Conservation (phyloP, 108 stramenopile species). For the Nannochloropsis gaditana region DNA sequence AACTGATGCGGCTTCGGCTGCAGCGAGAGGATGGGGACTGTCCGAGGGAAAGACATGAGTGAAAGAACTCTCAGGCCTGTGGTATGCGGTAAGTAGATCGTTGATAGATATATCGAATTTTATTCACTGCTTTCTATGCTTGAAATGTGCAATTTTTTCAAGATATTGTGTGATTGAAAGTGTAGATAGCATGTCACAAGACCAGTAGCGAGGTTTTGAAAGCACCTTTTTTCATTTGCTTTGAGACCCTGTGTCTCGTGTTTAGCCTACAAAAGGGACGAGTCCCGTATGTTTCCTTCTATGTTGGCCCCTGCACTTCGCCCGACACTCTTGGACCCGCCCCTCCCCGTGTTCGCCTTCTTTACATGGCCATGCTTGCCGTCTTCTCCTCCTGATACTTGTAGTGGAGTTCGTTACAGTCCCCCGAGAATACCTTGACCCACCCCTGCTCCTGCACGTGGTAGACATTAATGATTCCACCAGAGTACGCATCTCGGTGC, state of each 20-base stretch:
- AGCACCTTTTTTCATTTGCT: too few species aligned
- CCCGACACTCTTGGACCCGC: neutral
- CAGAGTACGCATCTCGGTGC: slow-evolving; percentile 98
- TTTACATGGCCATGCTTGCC: neutral
- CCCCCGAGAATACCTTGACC: slow-evolving; percentile 87
- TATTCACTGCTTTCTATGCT: too few species aligned
- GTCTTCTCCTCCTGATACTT: slow-evolving; percentile 60
- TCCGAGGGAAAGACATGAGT: neutral
- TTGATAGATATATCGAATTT: too few species aligned
- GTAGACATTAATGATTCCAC: slow-evolving; percentile 68
- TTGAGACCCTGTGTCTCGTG: too few species aligned
- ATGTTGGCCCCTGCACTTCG: neutral
- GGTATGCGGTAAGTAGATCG: too few species aligned
- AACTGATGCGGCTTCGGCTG: neutral
- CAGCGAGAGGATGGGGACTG: neutral
- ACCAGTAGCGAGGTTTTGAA: too few species aligned
- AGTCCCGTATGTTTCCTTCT: too few species aligned
- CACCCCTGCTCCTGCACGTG: slow-evolving; percentile 95
- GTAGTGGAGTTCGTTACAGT: slow-evolving; percentile 97
- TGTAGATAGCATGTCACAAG: too few species aligned
- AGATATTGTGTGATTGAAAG: too few species aligned
- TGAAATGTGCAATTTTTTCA: too few species aligned
- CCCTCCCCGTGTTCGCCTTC: neutral
- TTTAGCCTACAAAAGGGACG: too few species aligned
- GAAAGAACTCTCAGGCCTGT: neutral